A percentile compares a stretch with the other conserved stretches of the same genome.
phyloP scores from a whole-genome alignment of 345 rosid species.

The Passiflora organensis region DNA sequence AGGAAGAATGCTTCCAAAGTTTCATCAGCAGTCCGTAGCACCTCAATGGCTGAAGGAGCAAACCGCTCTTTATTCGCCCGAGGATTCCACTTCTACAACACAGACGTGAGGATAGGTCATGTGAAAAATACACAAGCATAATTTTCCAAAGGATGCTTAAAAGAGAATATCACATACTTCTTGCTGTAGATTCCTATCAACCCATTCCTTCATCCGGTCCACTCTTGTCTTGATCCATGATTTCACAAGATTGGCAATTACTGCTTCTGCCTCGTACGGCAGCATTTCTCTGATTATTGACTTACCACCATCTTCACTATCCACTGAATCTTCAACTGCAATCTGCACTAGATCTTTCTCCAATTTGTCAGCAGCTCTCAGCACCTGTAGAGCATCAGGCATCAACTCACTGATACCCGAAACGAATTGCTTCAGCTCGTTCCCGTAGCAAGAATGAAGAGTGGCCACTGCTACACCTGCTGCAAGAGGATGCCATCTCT shows the following conservation, averaged over 20 bases:
- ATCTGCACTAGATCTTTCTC: conserved; percentile 98
- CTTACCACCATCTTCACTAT: conserved; percentile 98
- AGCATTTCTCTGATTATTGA: conserved; percentile 98
- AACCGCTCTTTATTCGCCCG: conserved; percentile 58
- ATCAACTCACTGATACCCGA: conserved; percentile 69
- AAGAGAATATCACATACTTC: conserved; percentile 50
- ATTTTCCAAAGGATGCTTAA: not conserved
- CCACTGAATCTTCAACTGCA: conserved; percentile 94
- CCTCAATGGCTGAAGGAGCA: conserved; percentile 81
- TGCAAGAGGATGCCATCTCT: conserved; percentile 97
- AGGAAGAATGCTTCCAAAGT: conserved; percentile 84
- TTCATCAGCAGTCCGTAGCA: conserved; percentile 72
- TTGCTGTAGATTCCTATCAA: conserved; percentile 77
- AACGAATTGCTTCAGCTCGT: conserved; percentile 76
- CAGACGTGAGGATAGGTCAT: not conserved
- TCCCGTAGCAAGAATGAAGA: conserved; percentile 89
- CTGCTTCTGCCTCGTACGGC: conserved; percentile 84
- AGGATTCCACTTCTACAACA: conserved; percentile 66
- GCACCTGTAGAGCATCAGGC: conserved; percentile 76
- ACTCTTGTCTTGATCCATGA: conserved; percentile 72
- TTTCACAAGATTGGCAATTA: conserved; percentile 81
- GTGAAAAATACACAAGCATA: not conserved
- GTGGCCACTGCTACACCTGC: conserved; percentile 99
- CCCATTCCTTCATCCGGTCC: conserved; percentile 86
- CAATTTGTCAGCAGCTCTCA: conserved; percentile 91